phyloP scores from a whole-genome alignment of 2,329 filamentous ascomycete species.

The Penicillium capsulatum region DNA sequence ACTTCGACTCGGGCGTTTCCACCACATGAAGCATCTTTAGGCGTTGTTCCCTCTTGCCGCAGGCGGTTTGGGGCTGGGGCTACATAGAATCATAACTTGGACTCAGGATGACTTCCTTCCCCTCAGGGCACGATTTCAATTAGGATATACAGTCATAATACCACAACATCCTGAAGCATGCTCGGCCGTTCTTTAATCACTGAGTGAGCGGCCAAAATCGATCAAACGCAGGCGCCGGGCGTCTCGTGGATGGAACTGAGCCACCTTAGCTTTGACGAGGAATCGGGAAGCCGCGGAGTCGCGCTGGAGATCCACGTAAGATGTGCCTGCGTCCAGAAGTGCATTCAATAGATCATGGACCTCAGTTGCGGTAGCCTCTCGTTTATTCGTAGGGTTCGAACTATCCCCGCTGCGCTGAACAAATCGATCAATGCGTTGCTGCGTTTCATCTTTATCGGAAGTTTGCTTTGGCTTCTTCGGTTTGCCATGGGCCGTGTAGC shows the following conservation, averaged over 20 bases:
- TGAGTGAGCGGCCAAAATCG: constrained; percentile 47
- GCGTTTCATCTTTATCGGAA: constrained; percentile 32
- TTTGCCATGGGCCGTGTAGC: constrained; percentile 53
- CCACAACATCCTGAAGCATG: no score
- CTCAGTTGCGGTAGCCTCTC: constrained; percentile 47
- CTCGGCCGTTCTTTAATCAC: no score
- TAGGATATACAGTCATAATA: no score
- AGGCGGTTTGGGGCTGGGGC: background rate
- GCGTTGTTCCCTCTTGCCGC: constrained; percentile 12
- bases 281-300: constrained; percentile 54
- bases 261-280: constrained; percentile 52
- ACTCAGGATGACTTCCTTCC: no score
- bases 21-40: constrained; percentile 15
- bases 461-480: constrained; percentile 37
- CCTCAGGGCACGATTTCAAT: no score
- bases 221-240: constrained; percentile 50
- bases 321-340: constrained; percentile 45
- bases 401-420: constrained; percentile 37
- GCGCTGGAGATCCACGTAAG: constrained; percentile 47
- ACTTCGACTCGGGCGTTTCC: constrained; percentile 13
- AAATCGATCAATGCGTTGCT: constrained; percentile 51
- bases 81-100: constrained; percentile 3
- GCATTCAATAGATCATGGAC: constrained; percentile 47
- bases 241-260: constrained; percentile 54
- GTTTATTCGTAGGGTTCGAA: constrained; percentile 37